phyloP scores from a whole-genome alignment of 73 alveolate species.

The Stentor coeruleus region DNA sequence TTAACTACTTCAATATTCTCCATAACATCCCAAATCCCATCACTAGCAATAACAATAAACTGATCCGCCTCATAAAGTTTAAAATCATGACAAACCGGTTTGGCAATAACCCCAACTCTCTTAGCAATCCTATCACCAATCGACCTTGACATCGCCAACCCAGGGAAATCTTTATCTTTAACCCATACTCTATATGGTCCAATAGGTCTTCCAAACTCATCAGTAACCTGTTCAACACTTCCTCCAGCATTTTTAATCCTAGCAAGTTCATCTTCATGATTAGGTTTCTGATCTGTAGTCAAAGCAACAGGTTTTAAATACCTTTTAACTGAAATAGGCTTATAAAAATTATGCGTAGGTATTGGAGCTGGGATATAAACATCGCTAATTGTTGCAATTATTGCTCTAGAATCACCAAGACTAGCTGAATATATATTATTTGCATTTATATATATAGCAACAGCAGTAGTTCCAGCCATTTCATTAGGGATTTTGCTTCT shows the following conservation, averaged over 20 bases:
- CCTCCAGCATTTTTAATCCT: constrained; percentile 69
- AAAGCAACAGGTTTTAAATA: constrained; percentile 30
- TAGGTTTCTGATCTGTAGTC: constrained; percentile 70
- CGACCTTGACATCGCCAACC: constrained; percentile 96
- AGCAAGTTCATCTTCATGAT: constrained; percentile 56
- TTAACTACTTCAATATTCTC: neutral
- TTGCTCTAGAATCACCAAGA: neutral
- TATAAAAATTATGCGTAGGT: neutral
- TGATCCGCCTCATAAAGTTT: neutral
- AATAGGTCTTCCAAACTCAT: constrained; percentile 61
- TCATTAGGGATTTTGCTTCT: neutral
- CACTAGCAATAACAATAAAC: constrained; percentile 11
- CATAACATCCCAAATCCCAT: constrained; percentile 10
- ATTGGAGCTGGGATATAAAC: neutral
- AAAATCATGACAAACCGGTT: constrained; percentile 34
- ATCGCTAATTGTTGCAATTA: neutral
- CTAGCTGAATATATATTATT: neutral
- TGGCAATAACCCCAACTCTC: constrained; percentile 77
- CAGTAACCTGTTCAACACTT: constrained; percentile 50
- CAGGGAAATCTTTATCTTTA: constrained; percentile 88
- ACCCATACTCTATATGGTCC: constrained; percentile 98
- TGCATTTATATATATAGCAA: too few relatives aligned
- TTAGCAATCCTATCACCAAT: constrained; percentile 90
- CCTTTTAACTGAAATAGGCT: neutral
- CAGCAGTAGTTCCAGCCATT: neutral